These are phyloP conservation scores for Breviolum minutum DNA, from an alignment of 73 alveolate genomes.

Conservation along the genomic window DNA sequence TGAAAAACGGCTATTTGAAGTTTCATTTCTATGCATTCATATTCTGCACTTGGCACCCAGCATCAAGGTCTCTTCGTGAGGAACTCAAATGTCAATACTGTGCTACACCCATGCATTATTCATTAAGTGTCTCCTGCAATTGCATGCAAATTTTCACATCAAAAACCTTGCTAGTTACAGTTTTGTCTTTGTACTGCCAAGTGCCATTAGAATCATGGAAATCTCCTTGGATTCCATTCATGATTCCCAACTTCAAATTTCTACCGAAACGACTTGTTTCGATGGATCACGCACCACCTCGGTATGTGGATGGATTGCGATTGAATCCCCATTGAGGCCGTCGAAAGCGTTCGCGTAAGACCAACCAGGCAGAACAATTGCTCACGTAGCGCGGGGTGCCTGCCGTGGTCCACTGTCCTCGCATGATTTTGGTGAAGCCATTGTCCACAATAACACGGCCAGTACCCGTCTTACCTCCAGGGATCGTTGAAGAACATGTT, in stretches of 20 bases:
- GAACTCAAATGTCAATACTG: too few species aligned
- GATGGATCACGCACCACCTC: conserved; percentile 13
- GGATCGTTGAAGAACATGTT: not conserved
- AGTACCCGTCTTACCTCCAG: conserved; percentile 54
- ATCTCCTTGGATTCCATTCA: too few species aligned
- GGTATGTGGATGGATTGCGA: not conserved
- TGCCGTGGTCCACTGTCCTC: conserved; percentile 93
- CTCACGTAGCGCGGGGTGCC: conserved; percentile 95
- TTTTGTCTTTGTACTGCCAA: too few species aligned
- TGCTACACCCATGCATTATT: too few species aligned
- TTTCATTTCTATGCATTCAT: conserved; percentile 3
- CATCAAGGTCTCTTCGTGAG: too few species aligned
- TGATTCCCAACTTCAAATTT: too few species aligned
- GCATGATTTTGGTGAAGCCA: conserved; percentile 84
- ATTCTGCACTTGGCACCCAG: not conserved
- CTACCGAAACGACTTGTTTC: too few species aligned
- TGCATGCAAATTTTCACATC: too few species aligned
- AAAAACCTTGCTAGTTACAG: too few species aligned
- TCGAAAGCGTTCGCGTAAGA: conserved; percentile 72
- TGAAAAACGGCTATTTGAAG: not conserved
- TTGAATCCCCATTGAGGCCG: conserved; percentile 77
- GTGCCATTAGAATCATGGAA: too few species aligned
- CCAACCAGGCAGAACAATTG: conserved; percentile 95
- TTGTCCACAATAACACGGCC: conserved; percentile 95
- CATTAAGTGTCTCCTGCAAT: too few species aligned